Base-by-base conservation (phyloP, 352 stramenopile species). In the Phytophthora nicotianae region DNA sequence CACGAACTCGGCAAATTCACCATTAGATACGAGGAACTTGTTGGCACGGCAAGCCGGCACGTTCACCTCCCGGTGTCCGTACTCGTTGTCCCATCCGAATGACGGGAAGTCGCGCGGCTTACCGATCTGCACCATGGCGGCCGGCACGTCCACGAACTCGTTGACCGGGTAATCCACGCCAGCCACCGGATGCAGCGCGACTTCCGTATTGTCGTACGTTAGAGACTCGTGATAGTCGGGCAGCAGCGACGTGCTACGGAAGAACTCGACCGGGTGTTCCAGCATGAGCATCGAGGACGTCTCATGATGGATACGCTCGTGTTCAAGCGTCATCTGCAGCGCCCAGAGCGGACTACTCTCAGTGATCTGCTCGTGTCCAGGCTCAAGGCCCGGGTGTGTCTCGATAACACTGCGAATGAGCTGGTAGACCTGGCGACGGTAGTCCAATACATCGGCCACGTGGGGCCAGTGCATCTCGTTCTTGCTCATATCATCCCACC, bases 51-150 rank as follows among this genome's bases (percentile, higher is more conserved):
- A 98, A 17, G 83, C 61, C 11, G 89, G 87, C 27, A 98, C 96
- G 4, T 85, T 70, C 2, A 98, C 69, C 14, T 87, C 75, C 24
- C 92, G 85, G 55, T 83, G 72, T 29, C 97, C 97, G 74, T 99
- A 99, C 72, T 99, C 97, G 71, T 98, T 99, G 73, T 99, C 97
- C 96, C 96, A 99, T 33, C 96, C 96, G 63, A 97, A 99, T 0
- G 90, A 96, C 37, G 91, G 91, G 68, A 97, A 98, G 50, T 95
- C 82, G 1, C 82, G 70, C 2, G 91, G 89, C 67, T 98, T 98
- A 29, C 96, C 96, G 37, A 98, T 72, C 14, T 79, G 64, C 19
- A 98, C 87, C 20, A 46, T 83, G 17, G 55, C 68, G 0, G 74
- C 83, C 0, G 74, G 43, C 2, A 98, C 83, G 1, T 81, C 49